Evolutionary conservation across 495 filamentous ascomycete species (phyloP), one percentile per base, ranked within the genome.

Genomic region (Eremomyces bilateralis): DNA sequence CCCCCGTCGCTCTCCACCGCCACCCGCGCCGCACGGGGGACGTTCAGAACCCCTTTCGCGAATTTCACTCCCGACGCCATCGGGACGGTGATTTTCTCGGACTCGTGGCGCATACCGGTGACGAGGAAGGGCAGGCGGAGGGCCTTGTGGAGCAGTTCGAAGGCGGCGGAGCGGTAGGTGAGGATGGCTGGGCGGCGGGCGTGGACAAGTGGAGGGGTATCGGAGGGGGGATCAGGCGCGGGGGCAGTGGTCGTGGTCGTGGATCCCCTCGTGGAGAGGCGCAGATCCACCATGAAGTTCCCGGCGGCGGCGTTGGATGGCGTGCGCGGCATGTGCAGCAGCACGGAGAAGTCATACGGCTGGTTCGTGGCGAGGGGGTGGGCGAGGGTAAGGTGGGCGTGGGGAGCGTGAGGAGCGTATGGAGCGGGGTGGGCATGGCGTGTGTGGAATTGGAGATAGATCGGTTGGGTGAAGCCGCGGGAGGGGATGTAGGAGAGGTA

Each of bases 271-370:
- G 12, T 29, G 12, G 6, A 21, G 57, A 10, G 85, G 60, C 12
- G 57, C n/a, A 94, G 57, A 33, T 80, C 71, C 11, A 92, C 57
- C 84, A 95, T 95, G 63, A 95, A 95, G 55, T 94, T 94, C 15
- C 85, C 88, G 19, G 50, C 54, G 4, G 51, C 57, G 15, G 69
- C 47, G 48, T 80, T 81, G 1, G 49, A 27, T 0, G 63, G 67
- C 3, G 68, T 71, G 12, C 64, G 59, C 3, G 76, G 76, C 3
- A 82, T 43, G 0, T 51, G 54, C 8, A 82, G 59, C 18, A 63
- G 53, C 2, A 79, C 51, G 4, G 53, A 50, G 28, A 81, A 58
- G 47, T 77, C 67, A 57, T 82, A 82, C 6, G 59, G 44, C 44
- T 78, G 72, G 19, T 54, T 47, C 6, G 54, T 48, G 33, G 66